Conservation (phyloP, 805 yeast species). For the Yamadazyma akitaensis region DNA sequence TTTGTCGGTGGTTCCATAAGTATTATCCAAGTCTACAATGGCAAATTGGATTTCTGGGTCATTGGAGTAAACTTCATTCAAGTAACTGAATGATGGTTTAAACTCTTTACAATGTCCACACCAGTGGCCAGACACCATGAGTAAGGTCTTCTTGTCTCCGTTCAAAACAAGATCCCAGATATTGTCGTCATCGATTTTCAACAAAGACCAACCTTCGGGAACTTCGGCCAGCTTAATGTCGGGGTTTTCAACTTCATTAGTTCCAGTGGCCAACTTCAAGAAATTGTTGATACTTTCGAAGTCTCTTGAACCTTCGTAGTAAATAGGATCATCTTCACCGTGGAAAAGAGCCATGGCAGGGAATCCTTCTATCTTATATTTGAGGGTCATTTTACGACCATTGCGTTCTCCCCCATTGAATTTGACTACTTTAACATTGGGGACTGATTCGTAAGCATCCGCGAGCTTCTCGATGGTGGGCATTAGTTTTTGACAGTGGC, state of each 20-base stretch:
- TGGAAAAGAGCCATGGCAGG: constrained; percentile 65
- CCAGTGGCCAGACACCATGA: constrained; percentile 60
- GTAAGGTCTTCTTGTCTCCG: constrained; percentile 31
- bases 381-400: constrained; percentile 47
- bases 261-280: constrained; percentile 37
- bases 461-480: constrained; percentile 46
- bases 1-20: constrained; percentile 43
- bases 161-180: constrained; percentile 41
- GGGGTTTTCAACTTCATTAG: constrained; percentile 13
- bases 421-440: constrained; percentile 47
- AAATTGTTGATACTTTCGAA: constrained; percentile 51
- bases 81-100: constrained; percentile 46
- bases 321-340: constrained; percentile 48
- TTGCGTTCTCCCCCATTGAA: constrained; percentile 55
- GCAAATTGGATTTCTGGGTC: constrained; percentile 24
- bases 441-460: constrained; percentile 26
- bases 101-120: constrained; percentile 56
- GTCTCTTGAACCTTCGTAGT: constrained; percentile 54
- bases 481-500: constrained; percentile 58
- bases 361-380: constrained; percentile 55
- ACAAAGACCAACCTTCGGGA: not conserved
- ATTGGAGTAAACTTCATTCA: constrained; percentile 41
- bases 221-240: constrained; percentile 10
- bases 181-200: constrained; percentile 35
- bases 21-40: constrained; percentile 30